Evolutionary conservation across 2,329 filamentous ascomycete species (phyloP).

Genomic region (Penicillium paneum): DNA sequence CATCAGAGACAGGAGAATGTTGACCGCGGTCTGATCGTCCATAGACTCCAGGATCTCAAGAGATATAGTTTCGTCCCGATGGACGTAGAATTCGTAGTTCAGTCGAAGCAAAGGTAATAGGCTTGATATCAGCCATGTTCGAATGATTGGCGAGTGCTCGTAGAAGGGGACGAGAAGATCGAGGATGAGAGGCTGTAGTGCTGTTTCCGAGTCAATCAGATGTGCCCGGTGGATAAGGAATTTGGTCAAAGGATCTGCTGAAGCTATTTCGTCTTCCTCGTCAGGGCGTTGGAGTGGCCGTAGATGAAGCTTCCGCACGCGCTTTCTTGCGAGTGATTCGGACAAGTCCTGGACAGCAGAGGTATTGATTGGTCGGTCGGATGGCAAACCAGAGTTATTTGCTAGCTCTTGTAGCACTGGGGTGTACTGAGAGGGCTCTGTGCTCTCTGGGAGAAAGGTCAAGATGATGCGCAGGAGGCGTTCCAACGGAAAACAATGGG

Average conservation of each 20-base stretch:
- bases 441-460: conserved; percentile 59
- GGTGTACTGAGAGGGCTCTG: conserved; percentile 51
- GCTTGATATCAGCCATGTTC: conserved; percentile 59
- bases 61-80: conserved; percentile 44
- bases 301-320: conserved; percentile 52
- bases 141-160: conserved; percentile 50
- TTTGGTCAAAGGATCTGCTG: conserved; percentile 50
- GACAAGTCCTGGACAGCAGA: conserved; percentile 49
- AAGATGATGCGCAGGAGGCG: conserved; percentile 58
- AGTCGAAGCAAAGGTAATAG: conserved; percentile 58
- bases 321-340: conserved; percentile 50
- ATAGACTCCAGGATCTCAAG: conserved; percentile 54
- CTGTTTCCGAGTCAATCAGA: conserved; percentile 57
- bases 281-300: conserved; percentile 48
- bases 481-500: conserved; percentile 49
- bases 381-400: conserved; percentile 29
- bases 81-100: conserved; percentile 61
- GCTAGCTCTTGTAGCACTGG: conserved; percentile 49
- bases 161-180: conserved; percentile 59
- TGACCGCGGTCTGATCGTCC: conserved; percentile 51
- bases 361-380: conserved; percentile 43
- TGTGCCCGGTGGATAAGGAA: conserved; percentile 61
- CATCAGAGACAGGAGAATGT: conserved; percentile 51
- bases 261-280: conserved; percentile 43
- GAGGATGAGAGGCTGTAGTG: conserved; percentile 55